Evolutionary conservation across 75 land plant species (phyloP).

Genomic region (Cunninghamia lanceolata): DNA sequence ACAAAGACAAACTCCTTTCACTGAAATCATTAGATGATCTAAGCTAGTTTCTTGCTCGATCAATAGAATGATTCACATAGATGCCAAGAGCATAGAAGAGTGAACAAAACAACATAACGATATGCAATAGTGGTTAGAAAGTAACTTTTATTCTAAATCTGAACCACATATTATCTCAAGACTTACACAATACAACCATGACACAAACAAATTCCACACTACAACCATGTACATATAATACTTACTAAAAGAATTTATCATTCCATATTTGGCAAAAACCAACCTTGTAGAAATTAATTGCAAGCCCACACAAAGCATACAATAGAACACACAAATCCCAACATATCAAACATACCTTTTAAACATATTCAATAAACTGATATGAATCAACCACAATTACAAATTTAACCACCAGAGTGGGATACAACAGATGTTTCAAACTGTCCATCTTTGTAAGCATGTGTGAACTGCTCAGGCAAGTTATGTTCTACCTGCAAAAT

Average conservation of each 20-base stretch:
- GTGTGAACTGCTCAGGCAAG: slow-evolving; percentile 84
- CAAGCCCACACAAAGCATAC: slow-evolving; percentile 4
- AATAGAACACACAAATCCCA: not conserved
- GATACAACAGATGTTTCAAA: too few relatives aligned
- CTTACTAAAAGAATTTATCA: too few relatives aligned
- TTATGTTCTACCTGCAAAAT: slow-evolving; percentile 83
- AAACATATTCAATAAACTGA: not conserved
- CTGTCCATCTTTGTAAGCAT: slow-evolving; percentile 72
- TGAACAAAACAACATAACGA: not conserved
- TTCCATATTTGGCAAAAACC: not conserved
- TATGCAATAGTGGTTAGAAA: not conserved
- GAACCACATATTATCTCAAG: not conserved
- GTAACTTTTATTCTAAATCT: not conserved
- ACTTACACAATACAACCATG: too few relatives aligned
- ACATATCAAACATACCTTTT: not conserved
- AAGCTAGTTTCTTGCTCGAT: too few relatives aligned
- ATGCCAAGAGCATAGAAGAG: not conserved
- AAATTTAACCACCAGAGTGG: too few relatives aligned
- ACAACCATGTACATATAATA: too few relatives aligned
- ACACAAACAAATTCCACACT: too few relatives aligned
- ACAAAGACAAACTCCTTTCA: not conserved
- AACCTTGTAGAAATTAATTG: not conserved
- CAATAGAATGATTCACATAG: not conserved
- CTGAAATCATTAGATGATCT: not conserved
- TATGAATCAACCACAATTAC: not conserved